Percentiles rank a stretch among this genome's conserved stretches.
These are phyloP conservation scores for Diplocarpon mali DNA, from an alignment of 2,329 filamentous ascomycete species.

Conservation along the genomic window DNA sequence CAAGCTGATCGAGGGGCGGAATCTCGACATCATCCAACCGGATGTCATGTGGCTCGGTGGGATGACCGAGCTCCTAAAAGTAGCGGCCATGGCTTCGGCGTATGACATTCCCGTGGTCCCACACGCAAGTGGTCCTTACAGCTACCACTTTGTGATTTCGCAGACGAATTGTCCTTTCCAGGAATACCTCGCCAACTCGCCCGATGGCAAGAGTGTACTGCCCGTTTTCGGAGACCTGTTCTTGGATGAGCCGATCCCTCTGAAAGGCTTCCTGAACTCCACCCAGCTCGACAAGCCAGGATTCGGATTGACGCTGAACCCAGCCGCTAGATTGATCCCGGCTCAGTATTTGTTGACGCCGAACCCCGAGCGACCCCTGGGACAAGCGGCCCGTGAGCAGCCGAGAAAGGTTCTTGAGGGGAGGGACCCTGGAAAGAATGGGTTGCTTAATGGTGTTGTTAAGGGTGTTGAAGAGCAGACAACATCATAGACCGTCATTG, in stretches of 20 bases:
- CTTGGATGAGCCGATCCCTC: slow-evolving; percentile 79
- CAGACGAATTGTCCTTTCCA: slow-evolving; percentile 92
- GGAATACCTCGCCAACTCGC: slow-evolving; percentile 88
- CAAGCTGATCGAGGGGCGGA: slow-evolving; percentile 82
- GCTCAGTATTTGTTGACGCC: slow-evolving; percentile 63
- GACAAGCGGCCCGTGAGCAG: slow-evolving; percentile 15
- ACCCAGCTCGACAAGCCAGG: slow-evolving; percentile 78
- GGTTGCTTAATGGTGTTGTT: slow-evolving; percentile 27
- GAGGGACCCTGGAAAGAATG: slow-evolving; percentile 15
- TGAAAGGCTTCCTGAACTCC: slow-evolving; percentile 69
- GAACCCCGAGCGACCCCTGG: slow-evolving; percentile 39
- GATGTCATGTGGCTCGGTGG: slow-evolving; percentile 98
- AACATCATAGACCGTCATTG: slow-evolving; percentile 7
- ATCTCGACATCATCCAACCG: slow-evolving; percentile 87
- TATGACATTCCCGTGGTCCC: slow-evolving; percentile 93
- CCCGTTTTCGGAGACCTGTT: slow-evolving; percentile 91
- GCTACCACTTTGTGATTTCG: slow-evolving; percentile 91
- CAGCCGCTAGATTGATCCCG: slow-evolving; percentile 62
- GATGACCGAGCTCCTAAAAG: slow-evolving; percentile 81
- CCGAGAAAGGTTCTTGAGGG: slow-evolving; percentile 10
- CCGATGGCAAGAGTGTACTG: slow-evolving; percentile 79
- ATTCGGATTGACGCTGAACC: slow-evolving; percentile 81
- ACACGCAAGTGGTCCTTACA: slow-evolving; percentile 90
- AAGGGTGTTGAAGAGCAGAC: slow-evolving; percentile 19
- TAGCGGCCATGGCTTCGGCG: slow-evolving; percentile 77